Percentiles rank a stretch among this genome's conserved stretches.
Conservation (phyloP, 129 eudicot species). For the Scalesia atractyloides region DNA sequence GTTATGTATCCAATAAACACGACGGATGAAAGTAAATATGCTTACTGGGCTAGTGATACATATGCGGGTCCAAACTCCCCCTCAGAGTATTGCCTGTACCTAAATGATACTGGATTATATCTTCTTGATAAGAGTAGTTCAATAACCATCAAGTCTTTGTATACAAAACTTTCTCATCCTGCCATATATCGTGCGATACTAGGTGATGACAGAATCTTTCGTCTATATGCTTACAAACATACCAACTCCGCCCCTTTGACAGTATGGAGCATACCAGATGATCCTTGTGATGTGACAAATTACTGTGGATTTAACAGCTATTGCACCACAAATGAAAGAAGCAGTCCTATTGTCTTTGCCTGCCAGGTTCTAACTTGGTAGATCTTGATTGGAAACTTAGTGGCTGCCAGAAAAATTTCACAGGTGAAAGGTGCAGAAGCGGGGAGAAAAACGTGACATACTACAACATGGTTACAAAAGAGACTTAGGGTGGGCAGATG, state of each 20-base stretch:
- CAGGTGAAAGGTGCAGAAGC: constrained; percentile 15
- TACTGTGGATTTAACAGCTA: constrained; percentile 35
- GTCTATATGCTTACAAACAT: constrained; percentile 19
- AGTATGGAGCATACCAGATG: background rate
- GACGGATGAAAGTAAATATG: background rate
- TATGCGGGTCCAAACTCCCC: accelerated
- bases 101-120: constrained; percentile 8
- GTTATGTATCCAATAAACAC: constrained; percentile 37
- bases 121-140: background rate
- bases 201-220: constrained; percentile 34
- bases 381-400: background rate
- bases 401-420: constrained; percentile 37
- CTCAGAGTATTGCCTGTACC: constrained; percentile 6
- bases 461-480: constrained; percentile 4
- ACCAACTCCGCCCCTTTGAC: background rate
- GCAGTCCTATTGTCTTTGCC: constrained; percentile 23
- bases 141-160: background rate
- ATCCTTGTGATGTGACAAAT: constrained; percentile 27
- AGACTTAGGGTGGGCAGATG: constrained; percentile 17
- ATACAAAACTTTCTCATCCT: background rate
- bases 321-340: constrained; percentile 17
- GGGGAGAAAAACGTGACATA: constrained; percentile 14
- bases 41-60: constrained; percentile 1
- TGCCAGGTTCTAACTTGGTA: constrained; percentile 30
- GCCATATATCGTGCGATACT: constrained; percentile 20